Percentiles rank a stretch among this genome's conserved stretches.
phyloP scores from a whole-genome alignment of 805 yeast genomes.

The Kluyveromyces nonfermentans region DNA sequence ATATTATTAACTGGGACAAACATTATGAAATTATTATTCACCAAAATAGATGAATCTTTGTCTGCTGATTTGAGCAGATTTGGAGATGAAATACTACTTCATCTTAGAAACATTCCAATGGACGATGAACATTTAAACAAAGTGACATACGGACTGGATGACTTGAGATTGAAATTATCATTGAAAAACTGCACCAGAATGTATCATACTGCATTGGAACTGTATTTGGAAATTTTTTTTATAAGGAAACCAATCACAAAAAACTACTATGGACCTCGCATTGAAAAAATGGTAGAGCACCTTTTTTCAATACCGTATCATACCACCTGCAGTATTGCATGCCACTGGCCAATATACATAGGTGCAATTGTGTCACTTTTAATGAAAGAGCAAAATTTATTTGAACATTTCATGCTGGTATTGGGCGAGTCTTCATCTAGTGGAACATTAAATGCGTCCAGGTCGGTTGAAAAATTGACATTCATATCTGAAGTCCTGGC shows the following conservation, averaged over 20 bases:
- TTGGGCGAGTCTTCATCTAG: slow-evolving; percentile 2
- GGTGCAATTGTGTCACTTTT: slow-evolving; percentile 4
- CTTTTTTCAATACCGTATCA: slow-evolving; percentile 7
- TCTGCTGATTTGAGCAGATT: neutral
- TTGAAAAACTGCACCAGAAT: slow-evolving; percentile 6
- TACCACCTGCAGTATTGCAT: neutral
- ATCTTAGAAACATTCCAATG: neutral
- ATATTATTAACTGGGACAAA: slow-evolving; percentile 5
- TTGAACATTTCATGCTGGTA: slow-evolving; percentile 3
- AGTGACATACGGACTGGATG: neutral
- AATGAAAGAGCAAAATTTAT: slow-evolving; percentile 3
- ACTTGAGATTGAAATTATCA: slow-evolving; percentile 6
- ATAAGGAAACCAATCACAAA: slow-evolving; percentile 1
- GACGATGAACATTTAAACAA: slow-evolving; percentile 1
- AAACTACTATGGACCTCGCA: neutral
- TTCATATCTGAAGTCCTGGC: slow-evolving; percentile 2
- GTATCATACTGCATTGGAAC: slow-evolving; percentile 1
- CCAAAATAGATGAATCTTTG: neutral
- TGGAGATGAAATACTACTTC: slow-evolving; percentile 4
- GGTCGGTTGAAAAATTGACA: slow-evolving; percentile 4
- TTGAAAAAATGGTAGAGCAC: slow-evolving; percentile 7
- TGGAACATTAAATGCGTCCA: slow-evolving; percentile 5
- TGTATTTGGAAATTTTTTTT: slow-evolving; percentile 7
- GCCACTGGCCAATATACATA: slow-evolving; percentile 9
- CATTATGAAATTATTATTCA: slow-evolving; percentile 6